Conservation (phyloP, 2,329 filamentous ascomycete species). For the Scedosporium minutisporum region DNA sequence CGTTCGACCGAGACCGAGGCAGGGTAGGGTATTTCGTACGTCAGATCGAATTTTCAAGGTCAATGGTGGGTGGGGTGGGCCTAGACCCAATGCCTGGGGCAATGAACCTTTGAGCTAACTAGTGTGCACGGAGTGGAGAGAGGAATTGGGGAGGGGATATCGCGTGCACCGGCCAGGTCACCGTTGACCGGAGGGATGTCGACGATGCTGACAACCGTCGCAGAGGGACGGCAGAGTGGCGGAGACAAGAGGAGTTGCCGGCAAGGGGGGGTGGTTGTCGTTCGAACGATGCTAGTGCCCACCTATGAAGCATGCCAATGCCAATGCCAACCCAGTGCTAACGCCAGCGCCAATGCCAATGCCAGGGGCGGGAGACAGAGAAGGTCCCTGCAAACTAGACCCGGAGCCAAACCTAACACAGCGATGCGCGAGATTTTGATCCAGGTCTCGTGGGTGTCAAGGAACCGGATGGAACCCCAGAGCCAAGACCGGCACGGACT, state of each 20-base stretch:
- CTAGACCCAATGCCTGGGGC: neutral
- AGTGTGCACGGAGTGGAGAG: neutral
- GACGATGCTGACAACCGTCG: neutral
- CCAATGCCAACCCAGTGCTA: too few relatives aligned
- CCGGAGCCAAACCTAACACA: neutral
- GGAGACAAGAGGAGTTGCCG: neutral
- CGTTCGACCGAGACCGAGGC: slow-evolving; percentile 1
- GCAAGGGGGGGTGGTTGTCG: neutral
- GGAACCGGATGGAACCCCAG: neutral
- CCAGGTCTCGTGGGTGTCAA: neutral
- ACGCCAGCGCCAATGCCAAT: neutral
- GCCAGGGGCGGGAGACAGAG: neutral
- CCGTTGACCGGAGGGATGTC: neutral
- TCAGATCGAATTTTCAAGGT: neutral
- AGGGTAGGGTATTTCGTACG: neutral
- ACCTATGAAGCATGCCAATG: too few relatives aligned
- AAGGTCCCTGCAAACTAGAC: neutral
- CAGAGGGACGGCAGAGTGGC: neutral
- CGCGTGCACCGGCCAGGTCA: neutral
- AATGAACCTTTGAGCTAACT: neutral
- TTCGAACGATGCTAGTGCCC: too few relatives aligned
- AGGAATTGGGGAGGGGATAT: neutral
- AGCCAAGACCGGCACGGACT: too few relatives aligned
- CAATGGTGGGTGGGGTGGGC: neutral
- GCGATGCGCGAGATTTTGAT: neutral